Evolutionary conservation across 805 yeast genomes (phyloP).

Genomic region (Saccharomycopsis vini): DNA sequence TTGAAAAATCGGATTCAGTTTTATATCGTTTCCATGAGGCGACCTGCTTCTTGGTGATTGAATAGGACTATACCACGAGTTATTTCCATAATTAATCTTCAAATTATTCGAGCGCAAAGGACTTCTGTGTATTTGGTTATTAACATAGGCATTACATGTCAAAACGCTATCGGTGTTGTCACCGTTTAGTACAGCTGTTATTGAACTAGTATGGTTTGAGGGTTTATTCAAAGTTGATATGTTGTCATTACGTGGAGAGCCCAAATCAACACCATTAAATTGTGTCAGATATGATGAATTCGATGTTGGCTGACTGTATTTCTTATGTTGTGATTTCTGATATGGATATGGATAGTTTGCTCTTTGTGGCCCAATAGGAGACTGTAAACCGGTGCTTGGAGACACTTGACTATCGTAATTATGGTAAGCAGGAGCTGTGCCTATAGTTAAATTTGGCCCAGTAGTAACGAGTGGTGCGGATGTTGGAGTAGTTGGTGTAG

Average conservation of each 20-base stretch:
- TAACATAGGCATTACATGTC: neutral
- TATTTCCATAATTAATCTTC: neutral
- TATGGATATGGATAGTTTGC: constrained; percentile 5
- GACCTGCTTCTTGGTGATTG: constrained; percentile 13
- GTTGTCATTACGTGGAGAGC: too few species aligned
- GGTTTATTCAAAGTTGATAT: too few species aligned
- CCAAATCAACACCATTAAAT: too few species aligned
- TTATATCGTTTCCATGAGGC: neutral
- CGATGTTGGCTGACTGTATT: neutral
- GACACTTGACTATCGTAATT: constrained; percentile 5
- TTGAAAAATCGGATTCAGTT: neutral
- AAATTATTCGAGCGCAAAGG: neutral
- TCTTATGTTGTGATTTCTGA: constrained; percentile 1
- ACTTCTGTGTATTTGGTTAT: neutral
- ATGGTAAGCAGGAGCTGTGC: neutral
- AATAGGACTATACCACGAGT: constrained; percentile 14
- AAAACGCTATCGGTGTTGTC: neutral
- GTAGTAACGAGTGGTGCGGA: constrained; percentile 4
- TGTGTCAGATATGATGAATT: too few species aligned
- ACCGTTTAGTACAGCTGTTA: neutral
- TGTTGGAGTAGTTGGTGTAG: constrained; percentile 17
- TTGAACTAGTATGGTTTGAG: neutral
- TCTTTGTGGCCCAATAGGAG: constrained; percentile 11
- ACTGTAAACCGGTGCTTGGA: constrained; percentile 7
- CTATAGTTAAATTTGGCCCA: neutral